Evolutionary conservation across 1,139 yeast species (phyloP), one percentile per base, ranked within the genome.

Genomic region (Oligophagozyma castellii): DNA sequence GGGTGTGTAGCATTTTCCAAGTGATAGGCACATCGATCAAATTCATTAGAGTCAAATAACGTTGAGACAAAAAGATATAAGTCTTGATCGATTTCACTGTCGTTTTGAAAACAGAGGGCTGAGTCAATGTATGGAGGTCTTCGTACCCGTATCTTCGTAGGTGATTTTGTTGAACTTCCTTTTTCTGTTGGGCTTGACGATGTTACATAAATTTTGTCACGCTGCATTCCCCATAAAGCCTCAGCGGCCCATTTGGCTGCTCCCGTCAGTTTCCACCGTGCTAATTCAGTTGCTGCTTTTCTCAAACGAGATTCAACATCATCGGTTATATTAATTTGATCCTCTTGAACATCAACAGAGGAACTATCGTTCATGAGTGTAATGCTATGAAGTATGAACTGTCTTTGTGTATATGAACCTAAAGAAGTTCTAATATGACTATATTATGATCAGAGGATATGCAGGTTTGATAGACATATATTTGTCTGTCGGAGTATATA

Each of bases 231-330:
- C 19, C 5, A 40, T 39, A 80, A 58, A 0, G 93, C 93, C 46
- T 83, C 94, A 2, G 83, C 75, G 1, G 70, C 55, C 94, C 94
- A 81, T 59, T 80, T 81, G 5, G 89, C 67, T 0, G 83, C 72
- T 34, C 75, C 77, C 44, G 64, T 65, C 10, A 80, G 57, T 38
- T 75, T 68, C 38, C 78, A 56, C 20, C 57, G 59, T 1, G 62
- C 48, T 14, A 70, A 46, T 10, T 55, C 51, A 11, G 42, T 38
- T 2, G 63, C 51, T 3, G 72, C 59, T 24, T 51, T 51, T 12
- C 62, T 44, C 19, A 68, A 18, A 18, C 10, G 7, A n/a, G n/a
- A n/a, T n/a, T n/a, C n/a, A 21, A 14, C 16, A 4, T 31, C 34
- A 11, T 26, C n/a, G n/a, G 10, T 12, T 22, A 15, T n/a, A n/a